Base-by-base conservation (phyloP, 495 filamentous ascomycete species). In the Annulohypoxylon moriforme region DNA sequence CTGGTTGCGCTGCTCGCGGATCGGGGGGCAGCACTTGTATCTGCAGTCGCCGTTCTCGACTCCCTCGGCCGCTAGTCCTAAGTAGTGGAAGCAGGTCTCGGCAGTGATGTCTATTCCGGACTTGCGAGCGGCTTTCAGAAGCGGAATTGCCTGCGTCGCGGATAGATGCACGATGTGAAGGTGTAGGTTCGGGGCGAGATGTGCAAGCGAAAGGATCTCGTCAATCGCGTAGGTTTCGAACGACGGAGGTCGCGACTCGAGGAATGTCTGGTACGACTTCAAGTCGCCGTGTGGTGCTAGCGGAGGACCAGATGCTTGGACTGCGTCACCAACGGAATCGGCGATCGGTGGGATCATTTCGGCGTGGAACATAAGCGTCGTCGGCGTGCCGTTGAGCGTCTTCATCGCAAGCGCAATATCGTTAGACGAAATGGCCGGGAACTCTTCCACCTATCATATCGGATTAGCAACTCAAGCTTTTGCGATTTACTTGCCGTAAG, bases 31-130 rank as follows among this genome's bases (percentile, higher is more conserved):
- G 85, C 96, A 99, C 81, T 99, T 99, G 83, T 98, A 94, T 64
- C 96, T 84, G 18, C 95, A 98, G 80, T 99, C 96, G 31, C 96
- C 96, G 50, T 96, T 89, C 53, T 88, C 85, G 53, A 99, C 91
- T 64, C 91, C 85, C 79, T 98, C 96, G 8, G 94, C 90, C 0
- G 94, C 91, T 11, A 99, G 86, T n/a, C 91, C 90, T 10, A 99
- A 88, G 77, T 99, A 99, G 84, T 99, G 96, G 87, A 96, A 97
- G 83, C 96, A 98, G 9, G 96, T 99, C 79, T 99, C 96, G 25
- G 96, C 95, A 1, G 96, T 97, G 82, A 99, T 92, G 62, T 95
- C 94, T 69, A 97, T 77, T 38, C 96, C 96, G 1, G 83, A 79
- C n/a, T 86, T 82, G 56, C 94, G 89, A 31, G 96, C 96, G 71